Base-by-base conservation (phyloP, 73 alveolate species). In the Effrenium voratum region DNA sequence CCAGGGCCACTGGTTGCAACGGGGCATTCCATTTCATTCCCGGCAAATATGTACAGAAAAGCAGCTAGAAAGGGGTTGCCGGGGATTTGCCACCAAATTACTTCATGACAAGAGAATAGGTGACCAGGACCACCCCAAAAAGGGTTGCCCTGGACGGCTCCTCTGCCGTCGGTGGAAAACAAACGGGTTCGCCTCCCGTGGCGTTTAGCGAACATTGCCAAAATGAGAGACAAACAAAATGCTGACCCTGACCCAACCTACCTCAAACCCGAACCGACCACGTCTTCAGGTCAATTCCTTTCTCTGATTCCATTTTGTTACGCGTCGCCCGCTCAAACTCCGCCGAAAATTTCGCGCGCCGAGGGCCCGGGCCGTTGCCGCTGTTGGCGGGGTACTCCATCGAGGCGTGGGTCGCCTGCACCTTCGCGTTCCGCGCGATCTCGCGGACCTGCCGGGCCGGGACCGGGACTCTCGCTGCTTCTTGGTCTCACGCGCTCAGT, bases 301-400 rank as follows among this genome's bases (percentile, higher is more conserved):
- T n/a, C n/a, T n/a, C n/a, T n/a, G n/a, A n/a, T n/a, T n/a, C n/a
- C n/a, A n/a, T n/a, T n/a, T n/a, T n/a, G n/a, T n/a, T n/a, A n/a
- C n/a, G n/a, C n/a, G n/a, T n/a, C n/a, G n/a, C n/a, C n/a, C n/a
- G n/a, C n/a, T n/a, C n/a, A n/a, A n/a, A n/a, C n/a, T n/a, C n/a
- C n/a, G n/a, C n/a, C n/a, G n/a, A n/a, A n/a, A n/a, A n/a, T n/a
- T n/a, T n/a, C n/a, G n/a, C n/a, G n/a, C n/a, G n/a, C n/a, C n/a
- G n/a, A n/a, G n/a, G n/a, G n/a, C n/a, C 19, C 82, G 45, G n/a
- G 82, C 94, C 94, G 22, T 86, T 86, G 94, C 94, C 94, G 81
- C 94, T 86, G 94, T 86, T 86, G 46, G 94, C 82, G 66, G 94
- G 94, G 73, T 86, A 86, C 94, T 86, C 94, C 94, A 86, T 86